A percentile compares a stretch with the other conserved stretches of the same genome.
Conservation (phyloP, 192 early-diverging fungal genomes). For the Podila verticillata region DNA sequence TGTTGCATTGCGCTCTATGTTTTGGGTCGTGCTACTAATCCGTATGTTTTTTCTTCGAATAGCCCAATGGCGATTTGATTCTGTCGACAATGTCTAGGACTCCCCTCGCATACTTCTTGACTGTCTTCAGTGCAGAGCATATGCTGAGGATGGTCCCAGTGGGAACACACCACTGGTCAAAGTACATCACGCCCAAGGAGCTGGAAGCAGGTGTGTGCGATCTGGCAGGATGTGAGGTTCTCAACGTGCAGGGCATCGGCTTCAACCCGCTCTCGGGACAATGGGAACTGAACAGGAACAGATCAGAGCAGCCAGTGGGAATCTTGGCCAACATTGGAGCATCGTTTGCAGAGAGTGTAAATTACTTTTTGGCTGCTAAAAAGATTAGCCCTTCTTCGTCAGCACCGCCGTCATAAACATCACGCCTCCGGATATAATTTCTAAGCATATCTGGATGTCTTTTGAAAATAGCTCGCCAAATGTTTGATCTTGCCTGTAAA, state of each 20-base stretch:
- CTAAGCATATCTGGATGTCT: no score
- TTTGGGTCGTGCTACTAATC: background rate
- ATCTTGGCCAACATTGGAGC: slow-evolving; percentile 34
- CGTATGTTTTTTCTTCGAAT: slow-evolving; percentile 2
- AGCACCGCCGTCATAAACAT: background rate
- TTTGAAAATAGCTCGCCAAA: no score
- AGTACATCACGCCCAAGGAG: slow-evolving; percentile 87
- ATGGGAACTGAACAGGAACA: slow-evolving; percentile 49
- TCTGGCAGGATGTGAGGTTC: slow-evolving; percentile 53
- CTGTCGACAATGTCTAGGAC: slow-evolving; percentile 95
- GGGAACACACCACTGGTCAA: slow-evolving; percentile 88
- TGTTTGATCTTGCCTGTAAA: no score
- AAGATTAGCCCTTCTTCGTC: background rate
- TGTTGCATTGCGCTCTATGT: background rate
- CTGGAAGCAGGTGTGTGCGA: slow-evolving; percentile 60
- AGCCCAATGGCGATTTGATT: slow-evolving; percentile 77
- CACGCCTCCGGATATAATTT: no score
- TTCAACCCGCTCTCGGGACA: slow-evolving; percentile 63
- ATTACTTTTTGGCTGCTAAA: slow-evolving; percentile 59
- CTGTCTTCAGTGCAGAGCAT: slow-evolving; percentile 85
- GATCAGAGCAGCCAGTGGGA: slow-evolving; percentile 6
- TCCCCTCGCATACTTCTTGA: slow-evolving; percentile 74
- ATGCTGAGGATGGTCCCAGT: slow-evolving; percentile 78
- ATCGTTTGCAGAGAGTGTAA: slow-evolving; percentile 41
- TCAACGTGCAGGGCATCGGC: slow-evolving; percentile 65